Base-by-base conservation (phyloP, 2,329 filamentous ascomycete species). In the Paecilomyces fulvus region DNA sequence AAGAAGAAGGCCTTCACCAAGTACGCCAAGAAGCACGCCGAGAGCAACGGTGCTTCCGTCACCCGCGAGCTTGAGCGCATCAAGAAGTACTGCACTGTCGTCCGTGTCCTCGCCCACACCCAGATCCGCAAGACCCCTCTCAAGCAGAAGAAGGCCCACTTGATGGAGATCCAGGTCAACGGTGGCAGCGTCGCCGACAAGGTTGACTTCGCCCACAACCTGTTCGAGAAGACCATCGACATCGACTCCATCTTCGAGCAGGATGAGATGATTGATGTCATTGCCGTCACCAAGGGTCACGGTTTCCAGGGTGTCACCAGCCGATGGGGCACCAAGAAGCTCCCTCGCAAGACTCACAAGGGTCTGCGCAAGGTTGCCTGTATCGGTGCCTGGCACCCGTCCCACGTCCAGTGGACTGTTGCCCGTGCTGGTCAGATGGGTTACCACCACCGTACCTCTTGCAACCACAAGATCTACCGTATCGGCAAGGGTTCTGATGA, bases 1-100 rank as follows among this genome's bases (percentile, higher is more conserved):
- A 99, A 99, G 92, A 97, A 96, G 90, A 99, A 99, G 92, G 94
- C 94, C 63, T 99, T 99, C 85, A 99, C 94, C 85, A 96, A 95
- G 85, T 99, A 99, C 83, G 90, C 94, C 84, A 99, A 97, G 90
- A 92, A 95, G 87, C 90, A 97, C 88, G 91, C 92, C 65, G 92
- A 97, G 84, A 87, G 81, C 83, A 89, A 79, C 80, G 92, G 90
- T 73, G 82, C 89, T 70, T 91, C 90, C 74, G 88, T 97, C 83
- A 91, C 89, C 79, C 89, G 90, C 76, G 94, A 99, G 81, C 87
- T 99, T 75, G 94, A 97, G 88, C 92, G 94, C 80, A 97, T 99
- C 82, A 96, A 96, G 90, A 97, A 97, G 85, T 99, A 99, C 90
- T 96, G 92, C 89, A 94, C 91, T 70, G 92, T 97, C 79, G 89